Base-by-base conservation (phyloP, 2,329 filamentous ascomycete species). In the Ophiobolus disseminans region DNA sequence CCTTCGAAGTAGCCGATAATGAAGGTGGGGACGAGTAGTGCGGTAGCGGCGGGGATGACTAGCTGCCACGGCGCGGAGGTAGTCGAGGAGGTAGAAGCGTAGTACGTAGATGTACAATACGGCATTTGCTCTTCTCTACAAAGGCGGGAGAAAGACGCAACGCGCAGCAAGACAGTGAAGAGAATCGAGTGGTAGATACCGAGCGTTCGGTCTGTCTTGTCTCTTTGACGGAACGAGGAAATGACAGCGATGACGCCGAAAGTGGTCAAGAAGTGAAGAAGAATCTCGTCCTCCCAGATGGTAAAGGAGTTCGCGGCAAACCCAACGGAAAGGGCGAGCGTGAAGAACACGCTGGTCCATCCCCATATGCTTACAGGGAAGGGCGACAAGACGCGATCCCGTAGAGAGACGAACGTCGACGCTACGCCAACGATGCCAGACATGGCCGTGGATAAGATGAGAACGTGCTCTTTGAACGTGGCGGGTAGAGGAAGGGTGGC, bases 51-150 rank as follows among this genome's bases (percentile, higher is more conserved):
- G 0, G 93, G 91, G 38, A 97, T 88, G 6, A 80, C 73, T 14
- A 97, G 81, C 72, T 97, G 93, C 91, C 92, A 97, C 1, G 86
- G 82, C 1, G 93, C 90, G 2, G 93, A 97, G 1, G 92, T 97
- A 0, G 94, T 97, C 0, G 93, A 96, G 2, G 87, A 90, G 8
- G 88, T 84, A 0, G 93, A 97, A 4, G 91, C 88, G 69, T 99
- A 99, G 77, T 97, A 99, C 0, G 94, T 97, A 2, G 93, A 96
- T 44, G 84, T 86, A 78, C 94, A 99, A 76, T 88, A 95, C 0
- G 94, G 94, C 90, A 97, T 97, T 76, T 99, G 94, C 76, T 99
- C 94, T 73, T 99, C 94, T 48, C 94, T 88, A 70, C 94, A 99
- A 16, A 99, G 85, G 58, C 91, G 89, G 8, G 94, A 97, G 58